Conservation (phyloP, 306 rosid genomes). For the Dryas alaskensis region DNA sequence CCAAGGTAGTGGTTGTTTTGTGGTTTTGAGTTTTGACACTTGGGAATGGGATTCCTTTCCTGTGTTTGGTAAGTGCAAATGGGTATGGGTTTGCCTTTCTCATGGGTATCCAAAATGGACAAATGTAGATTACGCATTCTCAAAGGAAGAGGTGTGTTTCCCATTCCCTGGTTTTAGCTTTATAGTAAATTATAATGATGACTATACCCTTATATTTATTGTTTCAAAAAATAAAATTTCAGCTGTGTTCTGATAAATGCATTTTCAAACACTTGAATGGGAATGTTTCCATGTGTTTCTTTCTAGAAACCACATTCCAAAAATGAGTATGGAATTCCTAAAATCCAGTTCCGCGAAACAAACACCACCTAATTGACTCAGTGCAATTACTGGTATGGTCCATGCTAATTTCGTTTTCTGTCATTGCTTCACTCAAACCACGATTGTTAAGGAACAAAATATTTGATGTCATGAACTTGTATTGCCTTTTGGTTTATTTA, state of each 20-base stretch:
- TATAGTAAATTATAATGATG: background rate
- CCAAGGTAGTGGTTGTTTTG: background rate
- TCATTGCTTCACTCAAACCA: background rate
- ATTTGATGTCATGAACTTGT: background rate
- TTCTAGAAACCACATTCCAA: background rate
- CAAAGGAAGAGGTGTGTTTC: background rate
- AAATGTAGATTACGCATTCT: background rate
- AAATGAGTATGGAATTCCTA: background rate
- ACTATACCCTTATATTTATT: background rate
- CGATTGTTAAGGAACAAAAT: background rate
- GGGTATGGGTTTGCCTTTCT: background rate
- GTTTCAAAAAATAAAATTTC: background rate
- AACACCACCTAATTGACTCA: background rate
- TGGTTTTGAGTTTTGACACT: background rate
- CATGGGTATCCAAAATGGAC: background rate
- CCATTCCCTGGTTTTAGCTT: background rate
- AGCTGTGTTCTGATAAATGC: background rate
- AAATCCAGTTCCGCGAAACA: background rate
- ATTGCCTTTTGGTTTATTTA: too few relatives aligned
- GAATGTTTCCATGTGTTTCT: background rate
- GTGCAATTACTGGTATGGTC: background rate
- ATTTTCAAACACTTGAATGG: background rate
- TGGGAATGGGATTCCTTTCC: background rate
- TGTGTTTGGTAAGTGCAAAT: background rate
- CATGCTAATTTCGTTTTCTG: background rate